Base-by-base conservation (phyloP, 495 filamentous ascomycete genomes). In the Aspergillus kassunensis region DNA sequence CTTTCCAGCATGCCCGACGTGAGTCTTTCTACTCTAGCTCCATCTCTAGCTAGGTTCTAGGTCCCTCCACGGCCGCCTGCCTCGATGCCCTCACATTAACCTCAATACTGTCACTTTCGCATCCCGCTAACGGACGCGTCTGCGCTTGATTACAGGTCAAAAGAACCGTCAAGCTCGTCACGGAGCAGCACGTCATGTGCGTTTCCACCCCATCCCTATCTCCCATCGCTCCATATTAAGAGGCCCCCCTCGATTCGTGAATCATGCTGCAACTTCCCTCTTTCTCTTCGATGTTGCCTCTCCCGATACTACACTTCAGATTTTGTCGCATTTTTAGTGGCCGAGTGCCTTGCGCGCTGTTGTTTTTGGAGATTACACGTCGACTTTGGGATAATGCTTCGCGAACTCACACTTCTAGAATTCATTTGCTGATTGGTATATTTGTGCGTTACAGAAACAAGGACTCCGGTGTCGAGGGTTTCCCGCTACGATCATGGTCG, bases 141-240 rank as follows among this genome's bases (percentile, higher is more conserved):
- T 36, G 27, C 29, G 24, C n/a, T 43, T 15, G 37, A 23, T 8
- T 51, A 44, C 44, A 91, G 88, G 78, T 91, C 65, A 89, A 95
- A 76, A 84, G 93, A 53, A 88, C 79, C 51, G 79, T 98, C 67
- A 91, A 92, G 78, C 80, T 98, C 70, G 79, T 97, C 54, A 98
- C 93, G 21, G 85, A 91, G 70, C 92, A 97, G 69, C 80, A 82
- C 53, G 80, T 89, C 66, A 85, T 91, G 90, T 95, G 83, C 68
- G 88, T 81, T 59, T 44, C 51, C 40, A 44, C 16, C 45, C 27
- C 31, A 30, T 23, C 15, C 29, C 52, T 35, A 51, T 59, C 24
- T 31, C 13, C 48, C 40, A 42, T 16, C 31, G 20, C 15, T 23
- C 24, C 24, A n/a, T 31, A 34, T 33, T 34, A 25, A 37, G n/a